Evolutionary conservation across 75 land plant genomes (phyloP), one percentile per base, ranked within the genome.

Genomic region (Sequoia sempervirens): DNA sequence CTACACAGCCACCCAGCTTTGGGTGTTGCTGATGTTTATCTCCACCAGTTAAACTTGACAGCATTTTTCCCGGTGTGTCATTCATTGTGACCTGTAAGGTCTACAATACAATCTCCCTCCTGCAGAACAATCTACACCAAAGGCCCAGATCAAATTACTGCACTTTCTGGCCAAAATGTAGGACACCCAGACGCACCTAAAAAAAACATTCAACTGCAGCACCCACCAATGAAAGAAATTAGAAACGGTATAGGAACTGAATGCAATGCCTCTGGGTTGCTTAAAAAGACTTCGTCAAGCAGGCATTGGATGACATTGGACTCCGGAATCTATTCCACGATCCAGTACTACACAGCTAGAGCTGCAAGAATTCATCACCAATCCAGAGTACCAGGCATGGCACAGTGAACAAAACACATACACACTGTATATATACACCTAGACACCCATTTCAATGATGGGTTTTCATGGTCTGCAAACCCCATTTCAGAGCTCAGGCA

Each of bases 1-100:
- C 94, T 34, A 88, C 95, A 84, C 97, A 96, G 1, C 98, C 93
- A 54, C 92, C 94, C 37, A 89, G 81, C 84, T 89, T 92, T 66
- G 91, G 87, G 66, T 87, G 81, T 85, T 74, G 84, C 36, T 87
- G 86, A 84, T 92, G 86, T 78, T 85, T 88, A 78, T 78, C 47
- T 36, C 82, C 82, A 30, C 40, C 61, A 53, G 82, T 34, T 36
- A 81, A 54, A 81, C 82, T 81, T 54, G 82, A 81, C 37, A 81
- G 41, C 56, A 53, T 54, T 81, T 81, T 81, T 10, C 82, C 82
- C 0, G 82, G 82, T 47, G 82, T 50, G 17, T 81, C 82, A 54
- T 81, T 81, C 82, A 81, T 81, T 9, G 56, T 54, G 82, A 81
- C 61, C 64, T 40, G 4, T 43, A 26, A 78, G 47, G 20, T 2